Evolutionary conservation across 345 rosid species (phyloP).

Genomic region (Sonneratia caseolaris): DNA sequence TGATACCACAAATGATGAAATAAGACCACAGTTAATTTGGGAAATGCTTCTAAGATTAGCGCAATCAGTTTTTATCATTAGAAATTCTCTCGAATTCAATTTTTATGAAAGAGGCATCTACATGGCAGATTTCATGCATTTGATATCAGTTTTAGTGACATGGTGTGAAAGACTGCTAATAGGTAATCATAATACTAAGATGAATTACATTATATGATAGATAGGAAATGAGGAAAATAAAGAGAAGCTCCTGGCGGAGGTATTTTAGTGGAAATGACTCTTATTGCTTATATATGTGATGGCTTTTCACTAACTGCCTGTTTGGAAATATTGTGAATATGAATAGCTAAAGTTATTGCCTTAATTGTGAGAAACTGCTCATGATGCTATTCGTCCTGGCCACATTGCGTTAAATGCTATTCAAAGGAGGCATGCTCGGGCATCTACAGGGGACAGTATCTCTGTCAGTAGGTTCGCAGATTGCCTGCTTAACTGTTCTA

Average conservation of each 20-base stretch:
- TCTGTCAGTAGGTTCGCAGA: slow-evolving; percentile 54
- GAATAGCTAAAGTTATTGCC: slow-evolving; percentile 12
- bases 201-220: background rate
- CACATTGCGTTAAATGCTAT: slow-evolving; percentile 69
- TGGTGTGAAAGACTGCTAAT: background rate
- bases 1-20: background rate
- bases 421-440: slow-evolving; percentile 79
- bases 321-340: background rate
- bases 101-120: background rate
- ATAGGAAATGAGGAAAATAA: background rate
- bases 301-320: background rate
- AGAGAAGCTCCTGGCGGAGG: background rate
- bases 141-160: background rate
- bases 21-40: background rate
- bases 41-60: background rate
- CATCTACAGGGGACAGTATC: slow-evolving; percentile 65
- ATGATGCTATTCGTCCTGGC: slow-evolving; percentile 49
- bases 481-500: background rate
- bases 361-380: slow-evolving; percentile 68
- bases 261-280: background rate
- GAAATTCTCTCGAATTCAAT: background rate
- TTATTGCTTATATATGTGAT: background rate
- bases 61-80: background rate
- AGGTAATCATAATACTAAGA: background rate
- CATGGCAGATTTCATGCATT: background rate